Base-by-base conservation (phyloP, 768 basidiomycete species). In the Boletus insuetus region DNA sequence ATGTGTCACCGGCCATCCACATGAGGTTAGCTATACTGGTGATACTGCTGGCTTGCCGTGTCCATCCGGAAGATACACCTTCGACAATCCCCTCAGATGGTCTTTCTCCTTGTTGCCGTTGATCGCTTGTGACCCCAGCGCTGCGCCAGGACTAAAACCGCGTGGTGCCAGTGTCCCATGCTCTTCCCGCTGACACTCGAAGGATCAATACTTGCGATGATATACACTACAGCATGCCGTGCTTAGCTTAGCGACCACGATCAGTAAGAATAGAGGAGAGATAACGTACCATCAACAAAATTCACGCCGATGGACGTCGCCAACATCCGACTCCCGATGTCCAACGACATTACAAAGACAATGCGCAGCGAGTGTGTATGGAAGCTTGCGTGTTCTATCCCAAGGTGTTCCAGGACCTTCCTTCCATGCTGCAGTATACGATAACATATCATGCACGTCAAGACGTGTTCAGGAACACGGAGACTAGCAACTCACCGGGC, bases 131-230 rank as follows among this genome's bases (percentile, higher is more conserved):
- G 51, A 50, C n/a, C 10, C 12, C 6, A 35, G 29, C 20, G 29
- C 45, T 22, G 0, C 1, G 16, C 6, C 46, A 11, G 29, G 41
- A 46, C n/a, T 37, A 46, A 67, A 68, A 13, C 59, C 53, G 9
- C 38, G 34, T 24, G 2, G 24, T 24, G 24, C 24, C 8, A 29
- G 26, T 29, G n/a, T 53, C 24, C 60, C 56, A 56, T 24, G 58
- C 58, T 13, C 46, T 57, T 10, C 60, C 60, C 10, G 10, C 19
- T 32, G 67, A 32, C 17, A 68, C 66, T 34, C 64, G 58, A n/a
- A 69, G 59, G 32, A 70, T 66, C 46, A 64, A 42, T 39, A 64
- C 46, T 38, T 66, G 68, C 2, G 68, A 64, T 22, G 68, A 65
- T 55, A 69, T 65, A 40, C 61, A 68, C 67, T 69, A 42, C 8